A percentile compares a stretch with the other conserved stretches of the same genome.
phyloP scores from a whole-genome alignment of 768 basidiomycete species.

The Agaricus sinodeliciosus region DNA sequence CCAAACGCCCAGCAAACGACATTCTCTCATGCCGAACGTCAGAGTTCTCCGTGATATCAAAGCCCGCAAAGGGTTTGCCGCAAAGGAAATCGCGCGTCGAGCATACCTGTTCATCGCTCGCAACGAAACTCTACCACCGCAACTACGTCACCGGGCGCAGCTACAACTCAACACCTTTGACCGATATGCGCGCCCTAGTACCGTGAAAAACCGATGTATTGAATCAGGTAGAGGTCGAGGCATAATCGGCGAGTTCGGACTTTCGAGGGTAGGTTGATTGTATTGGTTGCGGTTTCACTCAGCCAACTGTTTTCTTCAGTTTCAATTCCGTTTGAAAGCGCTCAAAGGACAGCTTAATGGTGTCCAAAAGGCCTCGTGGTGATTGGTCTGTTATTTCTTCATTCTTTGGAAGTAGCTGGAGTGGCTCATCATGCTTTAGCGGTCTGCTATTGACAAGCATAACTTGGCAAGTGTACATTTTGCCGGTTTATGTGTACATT shows the following conservation, averaged over 20 bases:
- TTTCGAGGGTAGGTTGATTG: constrained; percentile 59
- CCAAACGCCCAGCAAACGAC: not conserved
- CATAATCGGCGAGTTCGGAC: constrained; percentile 81
- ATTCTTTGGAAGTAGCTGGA: not conserved
- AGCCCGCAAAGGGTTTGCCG: constrained; percentile 61
- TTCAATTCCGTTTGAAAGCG: constrained; percentile 86
- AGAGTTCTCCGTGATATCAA: constrained; percentile 73
- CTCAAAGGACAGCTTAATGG: constrained; percentile 78
- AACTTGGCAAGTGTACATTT: too few relatives aligned
- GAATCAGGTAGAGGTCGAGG: constrained; percentile 86
- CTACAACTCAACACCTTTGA: constrained; percentile 87
- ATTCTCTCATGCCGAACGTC: constrained; percentile 16
- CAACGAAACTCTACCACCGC: constrained; percentile 82
- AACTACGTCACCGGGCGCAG: constrained; percentile 91
- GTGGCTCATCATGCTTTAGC: not conserved
- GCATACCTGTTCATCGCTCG: constrained; percentile 93
- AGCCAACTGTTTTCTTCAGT: constrained; percentile 36
- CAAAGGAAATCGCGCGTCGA: constrained; percentile 75
- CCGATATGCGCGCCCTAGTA: constrained; percentile 75
- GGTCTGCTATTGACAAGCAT: too few relatives aligned
- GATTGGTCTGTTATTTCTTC: constrained; percentile 16
- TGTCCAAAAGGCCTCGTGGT: constrained; percentile 93
- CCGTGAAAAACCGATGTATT: constrained; percentile 83
- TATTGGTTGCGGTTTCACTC: not conserved
- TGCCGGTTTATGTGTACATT: too few relatives aligned